Base-by-base conservation (phyloP, 352 stramenopile genomes). In the Globisporangium carolinianum region DNA sequence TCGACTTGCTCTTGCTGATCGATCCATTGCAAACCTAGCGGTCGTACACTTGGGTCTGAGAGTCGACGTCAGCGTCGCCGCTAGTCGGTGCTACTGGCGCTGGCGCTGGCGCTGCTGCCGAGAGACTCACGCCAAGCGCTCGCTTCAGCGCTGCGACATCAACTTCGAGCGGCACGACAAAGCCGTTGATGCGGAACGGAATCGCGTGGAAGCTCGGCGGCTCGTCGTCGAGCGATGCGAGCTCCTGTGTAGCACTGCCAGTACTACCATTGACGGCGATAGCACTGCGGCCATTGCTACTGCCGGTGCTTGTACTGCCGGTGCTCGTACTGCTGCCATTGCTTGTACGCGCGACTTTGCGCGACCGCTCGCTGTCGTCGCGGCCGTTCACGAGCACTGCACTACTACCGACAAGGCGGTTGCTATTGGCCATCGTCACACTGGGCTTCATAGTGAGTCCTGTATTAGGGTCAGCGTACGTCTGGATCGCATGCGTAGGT, bases 141-240 rank as follows among this genome's bases (percentile, higher is more conserved):
- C 79, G 75, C 62, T 72, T 72, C 47, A 90, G 65, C 37, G 77
- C 75, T 37, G 62, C 72, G 41, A 90, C 69, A 55, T 90, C 79
- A 35, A 90, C 73, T 55, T 90, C 79, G 14, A 90, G 62, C 11
- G 79, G 79, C 49, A 90, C 69, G 15, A 86, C 70, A 38, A 86
- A 82, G 8, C 79, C 79, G 59, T 90, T 87, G 63, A 90, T 87
- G 15, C 79, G 76, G 57, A 87, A 85, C 52, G 77, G 77, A 53
- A 90, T 85, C 37, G 72, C 67, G 7, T 83, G 71, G 51, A 83
- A 87, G 49, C 75, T 62, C 5, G 75, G 62, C 2, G 75, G 62
- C 2, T 76, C 73, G 24, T 83, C 65, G n/a, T 60, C 47, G 24
- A 24, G 24, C 24, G 24, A 24, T 24, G 24, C 24, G 24, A 24